These are phyloP conservation scores for Oemleria cerasiformis DNA, from an alignment of 306 rosid species.

Conservation along the genomic window DNA sequence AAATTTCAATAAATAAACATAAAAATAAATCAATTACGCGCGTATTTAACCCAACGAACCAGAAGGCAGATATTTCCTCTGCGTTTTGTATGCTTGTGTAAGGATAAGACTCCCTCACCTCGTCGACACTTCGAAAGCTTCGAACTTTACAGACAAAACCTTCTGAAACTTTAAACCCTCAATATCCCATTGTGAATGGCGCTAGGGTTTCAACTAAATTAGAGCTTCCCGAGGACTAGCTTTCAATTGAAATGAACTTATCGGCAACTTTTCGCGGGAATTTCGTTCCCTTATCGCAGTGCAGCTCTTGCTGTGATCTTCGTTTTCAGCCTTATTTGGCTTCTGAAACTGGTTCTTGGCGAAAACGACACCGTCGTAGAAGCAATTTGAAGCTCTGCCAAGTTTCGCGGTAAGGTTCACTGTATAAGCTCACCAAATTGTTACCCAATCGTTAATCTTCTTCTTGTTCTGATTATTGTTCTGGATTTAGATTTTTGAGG, in stretches of 20 bases:
- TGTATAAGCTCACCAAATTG: background rate
- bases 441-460: background rate
- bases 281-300: constrained; percentile 47
- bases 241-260: constrained; percentile 42
- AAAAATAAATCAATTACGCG: constrained; percentile 35
- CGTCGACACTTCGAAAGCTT: background rate
- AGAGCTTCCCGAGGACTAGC: constrained; percentile 12
- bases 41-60: constrained; percentile 27
- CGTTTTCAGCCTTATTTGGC: constrained; percentile 46
- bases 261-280: constrained; percentile 56
- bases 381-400: constrained; percentile 34
- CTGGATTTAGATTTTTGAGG: constrained; percentile 24
- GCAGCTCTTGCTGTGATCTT: constrained; percentile 62
- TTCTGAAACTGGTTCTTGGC: constrained; percentile 28
- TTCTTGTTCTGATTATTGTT: constrained; percentile 12
- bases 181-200: constrained; percentile 44
- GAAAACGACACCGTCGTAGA: constrained; percentile 25
- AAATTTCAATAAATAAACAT: constrained; percentile 25
- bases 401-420: constrained; percentile 39
- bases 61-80: constrained; percentile 32
- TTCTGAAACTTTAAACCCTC: background rate
- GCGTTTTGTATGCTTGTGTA: background rate
- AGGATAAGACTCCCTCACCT: constrained; percentile 14
- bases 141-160: background rate
- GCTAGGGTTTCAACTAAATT: constrained; percentile 42